Percentiles rank a stretch among this genome's conserved stretches.
Evolutionary conservation across 495 filamentous ascomycete genomes (phyloP).

Genomic region (Annulohypoxylon stygium): DNA sequence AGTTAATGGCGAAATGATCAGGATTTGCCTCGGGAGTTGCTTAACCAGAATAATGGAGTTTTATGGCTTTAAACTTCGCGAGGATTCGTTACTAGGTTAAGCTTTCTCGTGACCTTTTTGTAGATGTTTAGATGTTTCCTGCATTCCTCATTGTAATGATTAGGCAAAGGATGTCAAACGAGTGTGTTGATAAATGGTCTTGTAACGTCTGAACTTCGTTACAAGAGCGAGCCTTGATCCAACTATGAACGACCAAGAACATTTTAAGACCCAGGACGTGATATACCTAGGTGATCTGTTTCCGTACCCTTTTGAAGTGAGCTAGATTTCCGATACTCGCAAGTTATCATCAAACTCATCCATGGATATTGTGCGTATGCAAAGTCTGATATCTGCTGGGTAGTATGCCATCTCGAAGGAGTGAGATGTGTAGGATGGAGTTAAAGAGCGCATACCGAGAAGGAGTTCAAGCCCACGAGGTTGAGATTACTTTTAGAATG

Average conservation of each 20-base stretch:
- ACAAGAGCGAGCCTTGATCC: background rate
- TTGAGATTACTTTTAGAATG: too few relatives aligned
- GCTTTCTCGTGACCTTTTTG: background rate
- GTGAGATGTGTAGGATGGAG: too few relatives aligned
- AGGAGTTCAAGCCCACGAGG: too few relatives aligned
- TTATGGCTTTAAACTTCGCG: background rate
- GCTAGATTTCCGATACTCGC: background rate
- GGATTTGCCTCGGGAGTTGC: slow-evolving; percentile 2
- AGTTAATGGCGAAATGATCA: slow-evolving; percentile 31
- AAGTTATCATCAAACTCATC: too few relatives aligned
- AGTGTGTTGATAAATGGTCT: background rate
- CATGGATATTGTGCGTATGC: too few relatives aligned
- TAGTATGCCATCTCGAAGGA: too few relatives aligned
- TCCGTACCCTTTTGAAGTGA: background rate
- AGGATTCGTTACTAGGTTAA: background rate
- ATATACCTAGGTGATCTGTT: background rate
- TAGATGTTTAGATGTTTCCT: background rate
- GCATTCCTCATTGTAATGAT: background rate
- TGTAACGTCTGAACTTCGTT: background rate
- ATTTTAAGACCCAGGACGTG: background rate
- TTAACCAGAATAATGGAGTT: background rate
- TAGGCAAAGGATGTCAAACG: too few relatives aligned
- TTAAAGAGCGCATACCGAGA: too few relatives aligned
- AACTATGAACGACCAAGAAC: background rate
- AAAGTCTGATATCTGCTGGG: too few relatives aligned